A percentile compares a stretch with the other conserved stretches of the same genome.
These are phyloP conservation scores for Rutstroemia sp. DNA, from an alignment of 2,329 filamentous ascomycete species.

Conservation along the genomic window DNA sequence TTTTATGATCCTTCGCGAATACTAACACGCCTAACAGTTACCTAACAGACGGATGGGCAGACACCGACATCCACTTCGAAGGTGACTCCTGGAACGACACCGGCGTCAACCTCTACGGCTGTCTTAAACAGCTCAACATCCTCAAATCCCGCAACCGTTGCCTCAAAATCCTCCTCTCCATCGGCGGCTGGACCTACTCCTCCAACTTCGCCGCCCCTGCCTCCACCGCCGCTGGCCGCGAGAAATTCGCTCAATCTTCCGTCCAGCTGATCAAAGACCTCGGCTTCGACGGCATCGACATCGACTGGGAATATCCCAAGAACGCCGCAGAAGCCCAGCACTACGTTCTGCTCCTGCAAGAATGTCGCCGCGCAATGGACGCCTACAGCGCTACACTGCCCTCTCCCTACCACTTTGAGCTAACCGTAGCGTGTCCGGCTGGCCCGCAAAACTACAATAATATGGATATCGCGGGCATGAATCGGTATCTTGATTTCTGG, in stretches of 20 bases:
- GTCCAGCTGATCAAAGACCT: constrained; percentile 71
- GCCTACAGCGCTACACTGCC: constrained; percentile 41
- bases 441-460: constrained; percentile 55
- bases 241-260: constrained; percentile 64
- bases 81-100: constrained; percentile 62
- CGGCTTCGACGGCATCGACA: constrained; percentile 67
- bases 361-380: constrained; percentile 51
- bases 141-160: constrained; percentile 76
- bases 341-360: constrained; percentile 51
- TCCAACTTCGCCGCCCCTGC: constrained; percentile 72
- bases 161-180: constrained; percentile 76
- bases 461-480: constrained; percentile 57
- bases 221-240: constrained; percentile 61
- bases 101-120: constrained; percentile 80
- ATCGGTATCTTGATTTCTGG: constrained; percentile 63
- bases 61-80: constrained; percentile 42
- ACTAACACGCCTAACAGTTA: constrained; percentile 24
- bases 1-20: not conserved
- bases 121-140: constrained; percentile 79
- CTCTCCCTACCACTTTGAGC: constrained; percentile 45
- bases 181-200: constrained; percentile 91
- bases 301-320: constrained; percentile 64
- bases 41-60: constrained; percentile 56
- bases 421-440: constrained; percentile 58
- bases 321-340: constrained; percentile 45